Evolutionary conservation across 2,329 filamentous ascomycete genomes (phyloP).

Genomic region (Colletotrichum sp.): DNA sequence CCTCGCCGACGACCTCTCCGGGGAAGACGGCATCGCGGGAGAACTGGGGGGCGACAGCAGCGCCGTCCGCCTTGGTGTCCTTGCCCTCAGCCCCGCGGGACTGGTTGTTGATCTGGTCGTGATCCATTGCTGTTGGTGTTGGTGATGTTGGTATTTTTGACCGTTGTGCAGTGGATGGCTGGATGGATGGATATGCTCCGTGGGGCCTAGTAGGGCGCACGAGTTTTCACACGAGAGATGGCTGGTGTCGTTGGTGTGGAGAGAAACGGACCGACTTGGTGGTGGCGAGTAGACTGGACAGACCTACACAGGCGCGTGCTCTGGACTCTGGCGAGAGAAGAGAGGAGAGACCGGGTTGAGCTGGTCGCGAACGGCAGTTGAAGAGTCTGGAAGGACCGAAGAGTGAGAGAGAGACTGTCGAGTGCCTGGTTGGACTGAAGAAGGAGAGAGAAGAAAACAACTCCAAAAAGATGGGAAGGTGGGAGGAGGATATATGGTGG

Average conservation of each 20-base stretch:
- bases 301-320: background rate
- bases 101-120: slow-evolving; percentile 16
- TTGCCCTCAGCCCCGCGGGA: background rate
- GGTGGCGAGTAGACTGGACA: background rate
- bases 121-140: slow-evolving; percentile 8
- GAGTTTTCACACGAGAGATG: background rate
- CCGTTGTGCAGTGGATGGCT: too few relatives aligned
- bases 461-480: background rate
- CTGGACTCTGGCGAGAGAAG: too few relatives aligned
- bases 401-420: background rate
- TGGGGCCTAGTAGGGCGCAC: background rate
- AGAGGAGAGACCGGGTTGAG: slow-evolving; percentile 4
- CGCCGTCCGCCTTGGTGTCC: slow-evolving; percentile 17
- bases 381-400: background rate
- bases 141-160: background rate
- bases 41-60: slow-evolving; percentile 17
- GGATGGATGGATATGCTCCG: background rate
- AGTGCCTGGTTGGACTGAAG: slow-evolving; percentile 4
- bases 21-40: slow-evolving; percentile 21
- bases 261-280: background rate
- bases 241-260: background rate
- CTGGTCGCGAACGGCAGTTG: slow-evolving; percentile 5
- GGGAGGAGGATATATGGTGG: slow-evolving; percentile 19
- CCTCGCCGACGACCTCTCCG: slow-evolving; percentile 32
- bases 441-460: background rate